phyloP scores from a whole-genome alignment of 202 grass and related monocot genomes.

The Bolboschoenoplectus hybrid region DNA sequence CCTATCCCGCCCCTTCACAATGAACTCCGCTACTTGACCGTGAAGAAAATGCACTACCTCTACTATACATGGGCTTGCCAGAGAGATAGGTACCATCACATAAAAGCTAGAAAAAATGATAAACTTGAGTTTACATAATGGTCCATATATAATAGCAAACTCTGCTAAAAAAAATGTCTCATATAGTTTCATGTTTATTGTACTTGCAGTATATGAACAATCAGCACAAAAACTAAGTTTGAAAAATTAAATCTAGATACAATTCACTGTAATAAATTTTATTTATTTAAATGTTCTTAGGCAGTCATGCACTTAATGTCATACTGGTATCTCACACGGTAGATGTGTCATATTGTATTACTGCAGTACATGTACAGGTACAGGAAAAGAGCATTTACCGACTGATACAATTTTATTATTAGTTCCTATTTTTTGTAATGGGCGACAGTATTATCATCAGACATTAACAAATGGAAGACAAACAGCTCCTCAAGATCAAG shows the following conservation, averaged over 20 bases:
- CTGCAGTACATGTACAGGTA: not conserved
- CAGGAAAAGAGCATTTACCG: not conserved
- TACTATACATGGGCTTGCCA: slow-evolving; percentile 70
- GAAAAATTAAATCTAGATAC: not conserved
- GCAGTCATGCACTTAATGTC: not conserved
- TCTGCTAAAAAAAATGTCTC: not conserved
- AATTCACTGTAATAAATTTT: not conserved
- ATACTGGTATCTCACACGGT: not conserved
- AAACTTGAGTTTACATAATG: slow-evolving; percentile 29
- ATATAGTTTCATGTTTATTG: not conserved
- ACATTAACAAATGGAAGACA: slow-evolving; percentile 12
- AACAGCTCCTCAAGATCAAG: not conserved
- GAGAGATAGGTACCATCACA: slow-evolving; percentile 66
- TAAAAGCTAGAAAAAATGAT: slow-evolving; percentile 57
- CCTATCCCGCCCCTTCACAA: slow-evolving; percentile 69
- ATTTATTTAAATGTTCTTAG: not conserved
- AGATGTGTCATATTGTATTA: not conserved
- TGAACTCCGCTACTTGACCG: slow-evolving; percentile 75
- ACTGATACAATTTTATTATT: not conserved
- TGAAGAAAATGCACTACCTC: slow-evolving; percentile 56
- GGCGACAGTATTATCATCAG: not conserved
- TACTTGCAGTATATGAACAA: not conserved
- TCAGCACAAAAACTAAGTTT: slow-evolving; percentile 14
- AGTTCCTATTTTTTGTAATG: not conserved
- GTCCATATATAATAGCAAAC: slow-evolving; percentile 28